Base-by-base conservation (phyloP, 1,284 basidiomycete species). In the Mrakiaceae sp. region DNA sequence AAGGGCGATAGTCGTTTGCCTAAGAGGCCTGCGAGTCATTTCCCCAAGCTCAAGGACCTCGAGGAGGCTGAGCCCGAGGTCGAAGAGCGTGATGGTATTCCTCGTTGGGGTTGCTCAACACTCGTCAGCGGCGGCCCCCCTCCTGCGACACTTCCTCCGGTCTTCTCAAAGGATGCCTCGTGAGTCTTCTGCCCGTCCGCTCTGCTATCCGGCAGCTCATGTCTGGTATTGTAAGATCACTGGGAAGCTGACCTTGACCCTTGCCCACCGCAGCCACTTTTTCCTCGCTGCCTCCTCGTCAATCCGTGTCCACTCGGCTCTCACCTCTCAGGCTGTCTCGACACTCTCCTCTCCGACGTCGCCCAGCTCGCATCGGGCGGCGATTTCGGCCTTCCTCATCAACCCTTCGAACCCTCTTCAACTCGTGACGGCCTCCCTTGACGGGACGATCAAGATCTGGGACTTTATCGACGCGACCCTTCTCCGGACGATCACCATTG, bases 321-420 rank as follows among this genome's bases (percentile, higher is more conserved):
- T 81, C 16, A 86, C 87, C 10, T 87, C 89, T 47, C 79, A 85
- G 70, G 82, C 91, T 57, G 82, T 94, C 53, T 95, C 92, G 40
- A 93, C 89, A 0, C 79, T 96, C 11, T 77, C 78, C 11, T 76
- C 81, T 12, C 81, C 83, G 11, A 77, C 71, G 6, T 74, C 67
- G 70, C 72, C 65, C 12, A 61, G 70, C 14, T 78, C 78, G 4
- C 80, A 83, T 66, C 76, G 81, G 11, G 81, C 83, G 70, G 72
- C 79, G 39, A 82, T 96, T 70, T 92, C 92, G 5, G 83, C 85
- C 47, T 83, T 88, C 58, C 78, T 87, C 60, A 77, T 98, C 65
- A 89, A 86, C 73, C 91, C 95, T 3, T 82, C 85, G 68, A 97
- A 97, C 76, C 81, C 85, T 14, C 88, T 93, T 67, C 95, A 98